Conservation (phyloP, 805 yeast species). For the Metschnikowia lachancei region DNA sequence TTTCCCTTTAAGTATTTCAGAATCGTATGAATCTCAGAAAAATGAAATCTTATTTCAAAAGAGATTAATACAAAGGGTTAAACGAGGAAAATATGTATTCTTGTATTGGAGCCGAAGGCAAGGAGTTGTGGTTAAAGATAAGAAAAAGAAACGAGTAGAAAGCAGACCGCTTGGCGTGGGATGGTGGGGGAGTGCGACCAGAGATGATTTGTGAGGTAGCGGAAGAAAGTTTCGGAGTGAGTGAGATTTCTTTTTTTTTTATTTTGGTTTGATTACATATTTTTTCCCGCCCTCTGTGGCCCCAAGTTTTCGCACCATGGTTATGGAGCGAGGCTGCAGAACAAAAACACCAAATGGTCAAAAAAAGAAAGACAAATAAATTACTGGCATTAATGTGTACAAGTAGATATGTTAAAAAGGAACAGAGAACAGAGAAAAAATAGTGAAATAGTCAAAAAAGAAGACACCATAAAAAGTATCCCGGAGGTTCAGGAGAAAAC, state of each 20-base stretch:
- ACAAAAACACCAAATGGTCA: not conserved
- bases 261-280: not conserved
- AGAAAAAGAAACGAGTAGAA: slow-evolving; percentile 10
- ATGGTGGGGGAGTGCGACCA: slow-evolving; percentile 9
- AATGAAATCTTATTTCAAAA: not conserved
- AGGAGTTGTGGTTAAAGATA: not conserved
- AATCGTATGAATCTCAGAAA: not conserved
- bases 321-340: not conserved
- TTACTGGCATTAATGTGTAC: not conserved
- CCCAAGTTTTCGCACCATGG: not conserved
- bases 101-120: not conserved
- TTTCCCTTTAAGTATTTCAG: not conserved
- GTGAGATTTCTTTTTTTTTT: slow-evolving; percentile 9
- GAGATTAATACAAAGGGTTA: not conserved
- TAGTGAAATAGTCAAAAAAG: too few species aligned
- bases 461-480: too few species aligned
- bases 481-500: too few species aligned
- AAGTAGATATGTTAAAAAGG: not conserved
- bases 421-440: not conserved
- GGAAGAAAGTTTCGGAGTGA: slow-evolving; percentile 6
- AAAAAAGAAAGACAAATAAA: too few species aligned
- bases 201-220: slow-evolving; percentile 10
- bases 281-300: slow-evolving; percentile 1
- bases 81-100: not conserved
- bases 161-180: slow-evolving; percentile 10